Conservation (phyloP, 306 rosid species). For the Pyrus communis region DNA sequence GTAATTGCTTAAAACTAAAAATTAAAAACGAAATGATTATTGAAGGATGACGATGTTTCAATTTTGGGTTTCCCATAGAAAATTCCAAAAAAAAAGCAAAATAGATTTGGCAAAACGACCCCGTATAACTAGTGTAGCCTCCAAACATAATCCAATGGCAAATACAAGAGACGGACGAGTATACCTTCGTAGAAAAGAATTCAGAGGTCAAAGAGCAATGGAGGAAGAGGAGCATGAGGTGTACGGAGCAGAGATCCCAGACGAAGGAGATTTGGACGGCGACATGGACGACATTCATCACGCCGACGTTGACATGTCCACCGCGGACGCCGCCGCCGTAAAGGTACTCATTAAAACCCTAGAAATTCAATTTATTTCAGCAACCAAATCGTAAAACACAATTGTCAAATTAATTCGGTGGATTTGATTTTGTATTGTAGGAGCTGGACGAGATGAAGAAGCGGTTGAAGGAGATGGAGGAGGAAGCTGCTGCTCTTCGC, state of each 20-base stretch:
- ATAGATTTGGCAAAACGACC: background rate
- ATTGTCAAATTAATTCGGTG: background rate
- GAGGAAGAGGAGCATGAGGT: constrained; percentile 96
- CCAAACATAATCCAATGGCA: background rate
- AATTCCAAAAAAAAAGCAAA: background rate
- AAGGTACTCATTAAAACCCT: constrained; percentile 41
- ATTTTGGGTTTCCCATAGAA: too few species aligned
- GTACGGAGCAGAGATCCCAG: constrained; percentile 94
- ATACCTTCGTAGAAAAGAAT: background rate
- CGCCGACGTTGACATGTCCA: constrained; percentile 67
- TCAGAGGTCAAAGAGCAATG: constrained; percentile 27
- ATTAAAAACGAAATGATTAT: too few species aligned
- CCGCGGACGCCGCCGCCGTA: constrained; percentile 69
- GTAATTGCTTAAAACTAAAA: too few species aligned
- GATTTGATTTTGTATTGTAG: constrained; percentile 12
- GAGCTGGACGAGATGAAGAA: constrained; percentile 94
- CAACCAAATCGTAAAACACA: background rate
- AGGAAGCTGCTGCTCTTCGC: constrained; percentile 93
- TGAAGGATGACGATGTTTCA: too few species aligned
- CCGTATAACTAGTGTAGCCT: background rate
- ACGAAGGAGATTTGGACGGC: constrained; percentile 67
- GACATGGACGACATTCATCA: constrained; percentile 36
- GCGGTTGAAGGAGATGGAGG: constrained; percentile 90
- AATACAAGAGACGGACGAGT: background rate
- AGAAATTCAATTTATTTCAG: background rate